phyloP scores from a whole-genome alignment of 768 basidiomycete species.

The Boletus pseudopeckii region DNA sequence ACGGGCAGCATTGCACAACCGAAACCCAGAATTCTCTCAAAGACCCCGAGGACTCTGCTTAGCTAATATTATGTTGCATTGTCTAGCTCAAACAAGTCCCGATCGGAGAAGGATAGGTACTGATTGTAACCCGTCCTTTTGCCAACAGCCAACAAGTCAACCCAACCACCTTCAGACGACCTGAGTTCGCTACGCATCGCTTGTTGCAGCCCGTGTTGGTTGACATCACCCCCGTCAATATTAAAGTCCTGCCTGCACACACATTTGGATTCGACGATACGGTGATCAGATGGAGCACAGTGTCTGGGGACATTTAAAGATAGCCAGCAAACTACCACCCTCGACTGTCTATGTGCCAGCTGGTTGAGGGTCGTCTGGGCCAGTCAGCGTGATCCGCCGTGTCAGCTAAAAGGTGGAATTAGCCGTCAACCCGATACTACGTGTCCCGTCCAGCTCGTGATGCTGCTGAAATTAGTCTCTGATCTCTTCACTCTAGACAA shows the following conservation, averaged over 20 bases:
- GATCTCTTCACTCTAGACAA: too few species aligned
- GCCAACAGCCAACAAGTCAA: neutral
- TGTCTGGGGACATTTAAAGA: conserved; percentile 12
- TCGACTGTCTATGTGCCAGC: neutral
- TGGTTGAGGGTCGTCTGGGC: neutral
- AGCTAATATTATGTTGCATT: conserved; percentile 17
- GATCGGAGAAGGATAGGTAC: neutral
- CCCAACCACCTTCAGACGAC: neutral
- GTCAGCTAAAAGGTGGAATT: neutral
- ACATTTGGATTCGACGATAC: neutral
- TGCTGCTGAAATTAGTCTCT: neutral
- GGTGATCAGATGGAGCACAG: neutral
- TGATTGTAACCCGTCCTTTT: neutral
- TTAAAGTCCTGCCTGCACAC: neutral
- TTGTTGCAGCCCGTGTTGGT: neutral
- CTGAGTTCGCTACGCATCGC: neutral
- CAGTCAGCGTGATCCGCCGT: conserved; percentile 13
- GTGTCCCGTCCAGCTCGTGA: neutral
- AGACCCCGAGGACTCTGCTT: conserved; percentile 26
- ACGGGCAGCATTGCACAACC: conserved; percentile 34
- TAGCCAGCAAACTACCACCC: neutral
- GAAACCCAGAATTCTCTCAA: conserved; percentile 35
- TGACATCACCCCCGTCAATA: neutral
- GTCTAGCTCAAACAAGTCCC: neutral
- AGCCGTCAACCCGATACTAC: neutral